These are phyloP conservation scores for Avena eriantha DNA, from an alignment of 176 grass and related monocot genomes.

Conservation along the genomic window DNA sequence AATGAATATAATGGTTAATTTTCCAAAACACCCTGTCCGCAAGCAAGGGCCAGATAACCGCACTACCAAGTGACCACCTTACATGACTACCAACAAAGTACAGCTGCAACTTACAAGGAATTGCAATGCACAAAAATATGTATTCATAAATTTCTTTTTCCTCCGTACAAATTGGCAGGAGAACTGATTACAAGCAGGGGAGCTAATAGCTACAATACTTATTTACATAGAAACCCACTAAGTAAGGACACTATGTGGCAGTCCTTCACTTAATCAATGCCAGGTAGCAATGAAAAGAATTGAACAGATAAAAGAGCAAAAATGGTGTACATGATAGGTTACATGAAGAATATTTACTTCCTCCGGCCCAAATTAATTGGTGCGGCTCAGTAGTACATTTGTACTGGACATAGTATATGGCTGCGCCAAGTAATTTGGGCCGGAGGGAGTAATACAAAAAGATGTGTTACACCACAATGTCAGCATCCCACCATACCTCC, in stretches of 20 bases:
- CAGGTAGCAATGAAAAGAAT: constrained; percentile 31
- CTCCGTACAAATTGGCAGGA: constrained; percentile 30
- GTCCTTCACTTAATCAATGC: constrained; percentile 38
- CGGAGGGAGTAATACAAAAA: constrained; percentile 31
- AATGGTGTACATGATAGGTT: constrained; percentile 47
- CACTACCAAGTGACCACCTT: background rate
- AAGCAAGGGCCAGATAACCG: background rate
- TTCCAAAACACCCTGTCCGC: background rate
- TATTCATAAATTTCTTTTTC: constrained; percentile 22
- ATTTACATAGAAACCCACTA: constrained; percentile 32
- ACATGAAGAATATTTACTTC: constrained; percentile 27
- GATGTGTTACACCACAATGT: constrained; percentile 43
- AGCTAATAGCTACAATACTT: background rate
- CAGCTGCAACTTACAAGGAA: constrained; percentile 21
- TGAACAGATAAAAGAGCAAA: background rate
- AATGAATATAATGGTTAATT: constrained; percentile 29
- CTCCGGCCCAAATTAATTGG: too few relatives aligned
- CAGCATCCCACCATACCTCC: constrained; percentile 29
- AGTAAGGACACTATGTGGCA: constrained; percentile 42
- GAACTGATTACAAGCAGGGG: constrained; percentile 46
- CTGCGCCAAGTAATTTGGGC: too few relatives aligned
- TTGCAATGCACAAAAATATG: constrained; percentile 36
- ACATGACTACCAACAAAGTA: constrained; percentile 17
- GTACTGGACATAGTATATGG: too few relatives aligned
- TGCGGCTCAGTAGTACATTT: too few relatives aligned